A percentile compares a stretch with the other conserved stretches of the same genome.
Evolutionary conservation across 2,329 filamentous ascomycete genomes (phyloP).

Genomic region (Hypomyces rosellus): DNA sequence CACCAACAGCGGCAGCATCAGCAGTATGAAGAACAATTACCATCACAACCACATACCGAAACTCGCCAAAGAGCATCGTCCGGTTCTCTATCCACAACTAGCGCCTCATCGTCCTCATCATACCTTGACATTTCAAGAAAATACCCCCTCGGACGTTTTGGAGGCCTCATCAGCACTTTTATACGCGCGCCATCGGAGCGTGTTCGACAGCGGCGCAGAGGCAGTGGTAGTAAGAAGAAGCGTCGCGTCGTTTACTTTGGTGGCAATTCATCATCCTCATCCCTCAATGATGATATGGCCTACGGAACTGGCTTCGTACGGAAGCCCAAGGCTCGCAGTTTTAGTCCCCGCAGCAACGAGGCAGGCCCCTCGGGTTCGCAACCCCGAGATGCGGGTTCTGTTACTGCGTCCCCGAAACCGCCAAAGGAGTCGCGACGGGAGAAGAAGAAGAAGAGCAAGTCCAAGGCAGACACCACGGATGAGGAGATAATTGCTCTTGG

Average conservation of each 20-base stretch:
- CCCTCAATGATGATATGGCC: slow-evolving; percentile 61
- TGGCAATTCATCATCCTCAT: slow-evolving; percentile 59
- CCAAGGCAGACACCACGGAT: slow-evolving; percentile 30
- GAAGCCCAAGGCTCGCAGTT: slow-evolving; percentile 25
- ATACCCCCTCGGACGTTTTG: slow-evolving; percentile 39
- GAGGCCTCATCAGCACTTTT: slow-evolving; percentile 56
- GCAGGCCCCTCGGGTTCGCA: slow-evolving; percentile 6
- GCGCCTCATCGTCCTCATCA: slow-evolving; percentile 47
- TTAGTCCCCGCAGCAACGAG: slow-evolving; percentile 20
- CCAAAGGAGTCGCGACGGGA: slow-evolving; percentile 18
- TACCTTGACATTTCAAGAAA: slow-evolving; percentile 60
- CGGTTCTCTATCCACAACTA: slow-evolving; percentile 34
- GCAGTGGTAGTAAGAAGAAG: slow-evolving; percentile 41
- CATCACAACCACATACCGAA: slow-evolving; percentile 3
- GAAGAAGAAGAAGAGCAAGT: slow-evolving; percentile 18
- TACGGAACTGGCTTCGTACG: slow-evolving; percentile 57
- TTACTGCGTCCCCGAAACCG: slow-evolving; percentile 1
- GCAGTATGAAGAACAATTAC: neutral
- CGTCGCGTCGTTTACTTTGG: slow-evolving; percentile 50
- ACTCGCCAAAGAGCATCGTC: slow-evolving; percentile 24
- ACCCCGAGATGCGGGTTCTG: neutral
- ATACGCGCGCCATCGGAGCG: slow-evolving; percentile 55
- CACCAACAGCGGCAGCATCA: slow-evolving; percentile 12
- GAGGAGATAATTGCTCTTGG: slow-evolving; percentile 53
- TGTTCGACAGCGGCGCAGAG: slow-evolving; percentile 32